A percentile compares a stretch with the other conserved stretches of the same genome.
Evolutionary conservation across 2,329 filamentous ascomycete genomes (phyloP).

Genomic region (Chaetothyriales sp.): DNA sequence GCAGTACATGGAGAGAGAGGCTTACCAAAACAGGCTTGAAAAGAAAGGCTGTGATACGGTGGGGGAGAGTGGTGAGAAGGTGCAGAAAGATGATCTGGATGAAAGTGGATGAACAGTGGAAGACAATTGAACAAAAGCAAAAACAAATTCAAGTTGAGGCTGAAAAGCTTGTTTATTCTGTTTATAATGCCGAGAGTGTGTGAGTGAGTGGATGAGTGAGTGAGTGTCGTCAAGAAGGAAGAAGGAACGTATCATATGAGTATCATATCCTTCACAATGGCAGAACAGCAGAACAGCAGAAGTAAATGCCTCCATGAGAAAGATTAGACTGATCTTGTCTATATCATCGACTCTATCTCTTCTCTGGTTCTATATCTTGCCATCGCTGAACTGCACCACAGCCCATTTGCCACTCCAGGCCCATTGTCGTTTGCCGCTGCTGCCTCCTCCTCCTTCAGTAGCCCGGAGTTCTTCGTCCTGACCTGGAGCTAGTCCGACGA

Average conservation of each 20-base stretch:
- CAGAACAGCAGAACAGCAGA: no score
- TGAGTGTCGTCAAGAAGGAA: no score
- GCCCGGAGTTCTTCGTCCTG: slow-evolving; percentile 66
- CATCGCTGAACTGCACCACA: slow-evolving; percentile 70
- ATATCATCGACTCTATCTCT: background rate
- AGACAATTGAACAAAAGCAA: background rate
- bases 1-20: background rate
- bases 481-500: slow-evolving; percentile 70
- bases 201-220: background rate
- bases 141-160: background rate
- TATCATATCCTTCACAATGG: no score
- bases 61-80: background rate
- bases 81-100: no score
- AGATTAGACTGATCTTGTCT: background rate
- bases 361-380: slow-evolving; percentile 31
- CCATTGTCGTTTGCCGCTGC: slow-evolving; percentile 62
- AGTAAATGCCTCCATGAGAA: background rate
- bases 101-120: no score
- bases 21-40: background rate
- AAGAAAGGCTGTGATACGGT: background rate
- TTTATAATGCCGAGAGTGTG: background rate
- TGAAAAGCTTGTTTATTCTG: background rate
- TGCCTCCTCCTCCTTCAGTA: slow-evolving; percentile 54
- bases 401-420: slow-evolving; percentile 95
- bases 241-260: no score